These are phyloP conservation scores for Apiospora marii DNA, from an alignment of 2,329 filamentous ascomycete genomes.

Conservation along the genomic window DNA sequence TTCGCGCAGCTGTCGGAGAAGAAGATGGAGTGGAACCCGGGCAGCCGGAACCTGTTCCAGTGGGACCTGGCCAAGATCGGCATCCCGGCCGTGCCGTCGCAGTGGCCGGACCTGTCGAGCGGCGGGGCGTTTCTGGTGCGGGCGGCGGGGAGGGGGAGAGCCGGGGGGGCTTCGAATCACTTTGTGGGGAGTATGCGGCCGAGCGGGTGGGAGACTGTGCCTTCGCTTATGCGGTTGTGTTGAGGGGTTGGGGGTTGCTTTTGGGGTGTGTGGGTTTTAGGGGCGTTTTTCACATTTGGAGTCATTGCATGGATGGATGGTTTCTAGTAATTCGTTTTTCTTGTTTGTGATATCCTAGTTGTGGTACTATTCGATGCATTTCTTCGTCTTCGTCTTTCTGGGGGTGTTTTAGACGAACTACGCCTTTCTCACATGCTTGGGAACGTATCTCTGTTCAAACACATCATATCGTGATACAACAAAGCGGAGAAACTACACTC, in stretches of 20 bases:
- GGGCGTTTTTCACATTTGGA: background rate
- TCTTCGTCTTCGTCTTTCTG: too few relatives aligned
- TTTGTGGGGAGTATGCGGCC: constrained; percentile 8
- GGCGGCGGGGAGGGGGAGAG: background rate
- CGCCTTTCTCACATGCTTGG: too few relatives aligned
- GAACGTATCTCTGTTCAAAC: too few relatives aligned
- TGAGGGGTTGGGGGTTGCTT: background rate
- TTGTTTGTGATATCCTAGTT: constrained; percentile 4
- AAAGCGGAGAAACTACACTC: too few relatives aligned
- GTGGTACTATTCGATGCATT: too few relatives aligned
- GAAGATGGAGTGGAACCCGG: background rate
- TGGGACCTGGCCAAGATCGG: constrained; percentile 11
- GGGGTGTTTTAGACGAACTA: too few relatives aligned
- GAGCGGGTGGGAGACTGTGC: background rate
- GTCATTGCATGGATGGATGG: too few relatives aligned
- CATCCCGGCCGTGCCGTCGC: background rate
- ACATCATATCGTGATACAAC: too few relatives aligned
- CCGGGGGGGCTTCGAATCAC: background rate
- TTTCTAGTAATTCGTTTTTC: too few relatives aligned
- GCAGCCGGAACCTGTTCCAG: background rate
- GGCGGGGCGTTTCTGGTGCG: background rate
- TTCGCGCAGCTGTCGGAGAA: background rate
- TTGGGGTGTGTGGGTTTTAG: background rate
- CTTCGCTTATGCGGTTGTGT: background rate
- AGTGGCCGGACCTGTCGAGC: constrained; percentile 1